phyloP scores from a whole-genome alignment of 1,284 basidiomycete genomes.

The Leccinum insolens region DNA sequence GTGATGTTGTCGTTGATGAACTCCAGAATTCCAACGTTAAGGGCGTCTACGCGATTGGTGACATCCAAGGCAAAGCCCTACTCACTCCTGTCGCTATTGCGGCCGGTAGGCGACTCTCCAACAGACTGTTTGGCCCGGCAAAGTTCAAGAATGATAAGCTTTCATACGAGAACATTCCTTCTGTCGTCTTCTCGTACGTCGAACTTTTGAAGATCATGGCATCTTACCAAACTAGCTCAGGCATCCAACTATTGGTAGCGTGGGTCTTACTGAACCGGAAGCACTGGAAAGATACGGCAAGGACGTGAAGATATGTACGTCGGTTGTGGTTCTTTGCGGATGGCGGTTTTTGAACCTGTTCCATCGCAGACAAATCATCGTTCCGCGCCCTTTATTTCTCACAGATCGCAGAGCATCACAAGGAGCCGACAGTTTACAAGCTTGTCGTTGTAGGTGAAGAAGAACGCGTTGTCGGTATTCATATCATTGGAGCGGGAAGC shows the following conservation, averaged over 20 bases:
- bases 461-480: constrained; percentile 93
- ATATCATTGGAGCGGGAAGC: constrained; percentile 88
- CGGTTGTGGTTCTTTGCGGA: background rate
- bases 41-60: constrained; percentile 85
- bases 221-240: constrained; percentile 40
- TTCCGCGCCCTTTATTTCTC: constrained; percentile 90
- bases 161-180: constrained; percentile 89
- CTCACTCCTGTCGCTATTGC: constrained; percentile 99
- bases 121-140: constrained; percentile 87
- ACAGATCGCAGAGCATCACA: constrained; percentile 85
- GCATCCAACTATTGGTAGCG: constrained; percentile 91
- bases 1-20: constrained; percentile 88
- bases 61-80: constrained; percentile 89
- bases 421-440: constrained; percentile 94
- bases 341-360: constrained; percentile 1
- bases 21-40: constrained; percentile 84
- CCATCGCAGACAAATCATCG: constrained; percentile 63
- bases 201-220: background rate
- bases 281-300: constrained; percentile 88
- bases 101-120: constrained; percentile 87
- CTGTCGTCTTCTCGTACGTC: constrained; percentile 91
- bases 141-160: constrained; percentile 89
- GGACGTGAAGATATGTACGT: constrained; percentile 87
- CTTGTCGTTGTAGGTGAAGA: constrained; percentile 85
- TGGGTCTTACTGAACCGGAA: constrained; percentile 90